Base-by-base conservation (phyloP, 257 asterid species). In the Solanum paucissectum region DNA sequence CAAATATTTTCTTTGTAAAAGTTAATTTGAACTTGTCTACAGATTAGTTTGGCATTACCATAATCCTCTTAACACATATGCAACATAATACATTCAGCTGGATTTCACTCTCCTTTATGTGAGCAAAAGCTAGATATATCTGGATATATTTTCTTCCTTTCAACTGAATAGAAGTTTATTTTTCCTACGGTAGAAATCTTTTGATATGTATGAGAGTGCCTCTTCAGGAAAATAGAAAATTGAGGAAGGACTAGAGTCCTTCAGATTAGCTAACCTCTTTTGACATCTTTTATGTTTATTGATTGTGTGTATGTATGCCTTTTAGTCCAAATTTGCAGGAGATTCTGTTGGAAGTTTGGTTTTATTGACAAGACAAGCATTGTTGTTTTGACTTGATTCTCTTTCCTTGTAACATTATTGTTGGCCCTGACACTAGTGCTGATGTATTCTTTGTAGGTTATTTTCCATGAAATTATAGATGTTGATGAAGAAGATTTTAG, bases 401-500 rank as follows among this genome's bases (percentile, higher is more conserved):
- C 21, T 29, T 81, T 49, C 27, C 42, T 36, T 52, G 75, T 68
- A 34, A 72, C 38, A 6, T 25, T 79, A 14, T 40, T 29, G 32
- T 72, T 42, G 27, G 81, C 12, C 16, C 55, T 87, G 58, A 42
- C 77, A 37, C 82, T 83, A 82, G 13, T 87, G 85, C 37, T 85
- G 88, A 86, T 68, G 33, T 64, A 77, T 91, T 71, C 83, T 87
- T 74, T 91, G 93, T 85, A 95, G 98, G 96, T 90, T 81, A 83
- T 87, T 85, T 88, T 32, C 89, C 95, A 90, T 55, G 98, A 95
- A 90, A 89, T 94, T 90, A 94, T 97, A 85, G 98, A 97, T 88
- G 93, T 93, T 82, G 98, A 97, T 85, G 96, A 95, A 46, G 98
- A 93, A n/a, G 96, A 92, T 64, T 84, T 75, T 71, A 89, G 85